Conservation (phyloP, 1,284 basidiomycete species). For the Sanguinoderma infundibulare region DNA sequence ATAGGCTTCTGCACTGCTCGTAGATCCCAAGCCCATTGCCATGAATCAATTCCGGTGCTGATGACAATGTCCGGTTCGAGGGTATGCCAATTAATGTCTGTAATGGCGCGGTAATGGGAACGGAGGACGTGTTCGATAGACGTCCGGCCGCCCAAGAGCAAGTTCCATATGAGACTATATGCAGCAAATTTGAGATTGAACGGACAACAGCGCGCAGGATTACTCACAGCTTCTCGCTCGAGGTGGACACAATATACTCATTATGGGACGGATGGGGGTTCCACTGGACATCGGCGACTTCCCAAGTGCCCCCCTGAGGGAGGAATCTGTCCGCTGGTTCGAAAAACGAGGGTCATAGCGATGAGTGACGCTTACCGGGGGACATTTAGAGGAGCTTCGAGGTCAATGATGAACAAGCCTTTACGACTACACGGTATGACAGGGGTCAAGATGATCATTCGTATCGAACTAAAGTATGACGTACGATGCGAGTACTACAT, state of each 20-base stretch:
- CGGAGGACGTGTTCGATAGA: constrained; percentile 83
- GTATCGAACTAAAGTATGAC: constrained; percentile 29
- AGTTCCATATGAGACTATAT: constrained; percentile 89
- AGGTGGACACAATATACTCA: constrained; percentile 94
- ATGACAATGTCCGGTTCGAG: constrained; percentile 78
- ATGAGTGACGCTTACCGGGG: constrained; percentile 66
- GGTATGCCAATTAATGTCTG: constrained; percentile 96
- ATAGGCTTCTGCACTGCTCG: constrained; percentile 63
- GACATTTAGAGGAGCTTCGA: constrained; percentile 85
- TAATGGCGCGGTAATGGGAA: constrained; percentile 91
- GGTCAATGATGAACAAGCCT: constrained; percentile 96
- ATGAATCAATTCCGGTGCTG: constrained; percentile 80
- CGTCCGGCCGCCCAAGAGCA: constrained; percentile 70
- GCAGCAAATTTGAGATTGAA: neutral
- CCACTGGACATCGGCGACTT: constrained; percentile 97
- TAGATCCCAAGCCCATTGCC: constrained; percentile 91
- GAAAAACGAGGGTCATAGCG: constrained; percentile 46
- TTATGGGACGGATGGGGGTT: constrained; percentile 87
- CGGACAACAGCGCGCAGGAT: neutral
- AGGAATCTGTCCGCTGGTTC: constrained; percentile 79
- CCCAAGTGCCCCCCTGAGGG: constrained; percentile 96
- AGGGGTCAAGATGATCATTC: neutral
- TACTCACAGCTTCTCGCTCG: constrained; percentile 86
- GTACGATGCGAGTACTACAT: constrained; percentile 81
- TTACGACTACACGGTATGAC: constrained; percentile 74